phyloP scores from a whole-genome alignment of 2,329 filamentous ascomycete genomes.

The Plectosphaerella sp. region DNA sequence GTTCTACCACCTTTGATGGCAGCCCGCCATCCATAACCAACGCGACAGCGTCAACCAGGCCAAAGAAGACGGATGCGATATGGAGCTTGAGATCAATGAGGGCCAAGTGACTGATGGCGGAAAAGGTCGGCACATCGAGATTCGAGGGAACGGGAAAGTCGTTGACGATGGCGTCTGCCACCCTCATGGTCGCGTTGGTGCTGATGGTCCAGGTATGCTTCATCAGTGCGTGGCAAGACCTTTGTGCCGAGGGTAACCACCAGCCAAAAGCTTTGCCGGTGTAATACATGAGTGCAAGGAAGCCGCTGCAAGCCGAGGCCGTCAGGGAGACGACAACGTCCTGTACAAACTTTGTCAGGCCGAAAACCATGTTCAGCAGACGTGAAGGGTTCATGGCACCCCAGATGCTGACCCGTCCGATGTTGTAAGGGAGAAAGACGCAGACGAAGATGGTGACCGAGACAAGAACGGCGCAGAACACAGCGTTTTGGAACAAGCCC shows the following conservation, averaged over 20 bases:
- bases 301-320: slow-evolving; percentile 22
- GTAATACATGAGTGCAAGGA: slow-evolving; percentile 7
- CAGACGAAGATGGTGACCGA: slow-evolving; percentile 80
- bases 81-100: slow-evolving; percentile 56
- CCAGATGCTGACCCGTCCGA: slow-evolving; percentile 79
- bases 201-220: slow-evolving; percentile 35
- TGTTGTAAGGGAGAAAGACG: slow-evolving; percentile 87
- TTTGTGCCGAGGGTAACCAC: slow-evolving; percentile 5
- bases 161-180: slow-evolving; percentile 44
- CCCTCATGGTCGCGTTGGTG: slow-evolving; percentile 37
- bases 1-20: slow-evolving; percentile 19
- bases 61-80: slow-evolving; percentile 34
- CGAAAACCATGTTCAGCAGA: slow-evolving; percentile 68
- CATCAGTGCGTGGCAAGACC: slow-evolving; percentile 6
- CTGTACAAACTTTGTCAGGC: slow-evolving; percentile 72
- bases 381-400: slow-evolving; percentile 75
- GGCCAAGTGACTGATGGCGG: slow-evolving; percentile 69
- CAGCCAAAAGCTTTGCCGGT: slow-evolving; percentile 10
- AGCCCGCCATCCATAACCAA: slow-evolving; percentile 43
- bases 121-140: slow-evolving; percentile 71
- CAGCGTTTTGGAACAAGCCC: slow-evolving; percentile 87
- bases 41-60: slow-evolving; percentile 30
- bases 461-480: slow-evolving; percentile 90
- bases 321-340: slow-evolving; percentile 66
- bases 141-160: slow-evolving; percentile 46